Evolutionary conservation across 2,329 filamentous ascomycete species (phyloP), one percentile per base, ranked within the genome.

Genomic region (Cordyceps tenuipes): DNA sequence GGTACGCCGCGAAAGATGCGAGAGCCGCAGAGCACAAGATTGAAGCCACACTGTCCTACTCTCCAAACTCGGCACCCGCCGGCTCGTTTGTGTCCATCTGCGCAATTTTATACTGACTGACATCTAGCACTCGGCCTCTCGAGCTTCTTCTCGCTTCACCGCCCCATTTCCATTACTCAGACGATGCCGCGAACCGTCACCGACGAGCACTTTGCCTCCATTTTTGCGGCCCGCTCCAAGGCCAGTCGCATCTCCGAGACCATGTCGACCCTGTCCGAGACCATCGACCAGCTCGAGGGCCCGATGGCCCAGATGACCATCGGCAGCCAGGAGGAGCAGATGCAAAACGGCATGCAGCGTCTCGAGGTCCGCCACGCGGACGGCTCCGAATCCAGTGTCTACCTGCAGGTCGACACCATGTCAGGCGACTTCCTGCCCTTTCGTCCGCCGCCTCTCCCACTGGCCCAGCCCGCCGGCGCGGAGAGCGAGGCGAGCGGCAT

Each of bases 71-170:
- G 29, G 29, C 48, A 50, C 17, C 29, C 9, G 39, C 39, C 29
- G 8, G 39, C 39, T n/a, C 39, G n/a, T n/a, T n/a, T 3, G 26
- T 43, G n/a, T 21, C 36, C 13, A 21, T 49, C 41, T 51, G 31
- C 19, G 13, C 5, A 43, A 21, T 39, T 6, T 19, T 3, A 48
- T 66, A 57, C 65, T 66, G 56, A 69, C 39, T 61, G 53, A 53
- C 21, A 9, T 7, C n/a, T 65, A 97, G 94, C 95, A 69, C 82
- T 97, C 63, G 87, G 89, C 64, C 80, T 96, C 50, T 94, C 93
- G 8, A 88, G 88, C 62, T 97, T 99, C 81, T 97, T 97, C 79
- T 95, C 92, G 64, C 88, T 96, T 65, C 91, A 99, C 76, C 87
- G 94, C 63, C 94, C 94, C 50, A 93, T 99, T 69, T 96, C 91